These are phyloP conservation scores for Sedum album DNA, from an alignment of 164 flowering plant genomes.

Conservation along the genomic window DNA sequence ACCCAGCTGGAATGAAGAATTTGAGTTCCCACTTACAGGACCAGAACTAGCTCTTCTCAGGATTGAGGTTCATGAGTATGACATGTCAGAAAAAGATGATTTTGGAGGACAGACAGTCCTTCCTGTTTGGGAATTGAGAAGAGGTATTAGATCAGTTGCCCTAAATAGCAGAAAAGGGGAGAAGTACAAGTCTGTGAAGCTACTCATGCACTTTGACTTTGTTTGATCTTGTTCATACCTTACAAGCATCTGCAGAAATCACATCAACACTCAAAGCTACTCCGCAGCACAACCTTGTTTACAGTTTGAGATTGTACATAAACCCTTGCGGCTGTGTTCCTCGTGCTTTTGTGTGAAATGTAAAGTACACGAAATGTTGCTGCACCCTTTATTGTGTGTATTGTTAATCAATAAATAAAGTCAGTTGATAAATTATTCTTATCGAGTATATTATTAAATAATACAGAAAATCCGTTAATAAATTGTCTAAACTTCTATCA, in stretches of 20 bases:
- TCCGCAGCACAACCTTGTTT: not conserved
- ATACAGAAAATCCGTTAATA: no score
- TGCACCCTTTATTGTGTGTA: no score
- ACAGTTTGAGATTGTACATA: not conserved
- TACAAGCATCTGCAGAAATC: not conserved
- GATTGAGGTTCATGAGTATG: constrained; percentile 67
- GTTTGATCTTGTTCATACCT: constrained; percentile 16
- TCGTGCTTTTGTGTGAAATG: not conserved
- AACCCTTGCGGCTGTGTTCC: not conserved
- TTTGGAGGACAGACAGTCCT: constrained; percentile 73
- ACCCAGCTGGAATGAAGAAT: constrained; percentile 66
- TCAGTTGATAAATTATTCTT: no score
- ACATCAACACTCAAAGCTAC: not conserved
- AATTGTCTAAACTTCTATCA: no score
- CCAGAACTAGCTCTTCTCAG: constrained; percentile 80
- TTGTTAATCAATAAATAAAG: no score
- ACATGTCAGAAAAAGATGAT: constrained; percentile 73
- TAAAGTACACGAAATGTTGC: not conserved
- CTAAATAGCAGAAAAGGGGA: constrained; percentile 47
- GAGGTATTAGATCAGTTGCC: constrained; percentile 66
- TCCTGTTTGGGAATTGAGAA: constrained; percentile 52
- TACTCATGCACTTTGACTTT: constrained; percentile 68
- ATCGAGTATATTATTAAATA: no score
- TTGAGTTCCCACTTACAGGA: constrained; percentile 57
- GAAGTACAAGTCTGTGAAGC: constrained; percentile 54